phyloP scores from a whole-genome alignment of 345 rosid genomes.

The Mercurialis annua region DNA sequence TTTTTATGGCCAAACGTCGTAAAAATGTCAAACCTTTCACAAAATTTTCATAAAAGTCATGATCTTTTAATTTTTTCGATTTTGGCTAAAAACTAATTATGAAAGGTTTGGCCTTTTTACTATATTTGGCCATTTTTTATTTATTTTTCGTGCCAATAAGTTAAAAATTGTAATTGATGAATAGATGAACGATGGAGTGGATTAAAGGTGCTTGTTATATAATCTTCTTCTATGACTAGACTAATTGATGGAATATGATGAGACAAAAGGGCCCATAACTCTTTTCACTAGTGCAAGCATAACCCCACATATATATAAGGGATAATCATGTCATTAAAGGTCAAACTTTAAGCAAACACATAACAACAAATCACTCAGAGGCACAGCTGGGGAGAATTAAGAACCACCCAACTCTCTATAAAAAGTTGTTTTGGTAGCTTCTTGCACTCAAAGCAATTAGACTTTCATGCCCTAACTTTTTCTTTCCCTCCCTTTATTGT shows the following conservation, averaged over 20 bases:
- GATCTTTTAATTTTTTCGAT: no score
- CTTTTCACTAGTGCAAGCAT: conserved; percentile 68
- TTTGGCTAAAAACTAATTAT: no score
- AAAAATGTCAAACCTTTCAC: no score
- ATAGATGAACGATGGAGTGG: conserved; percentile 22
- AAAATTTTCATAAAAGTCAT: no score
- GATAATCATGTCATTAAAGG: conserved; percentile 43
- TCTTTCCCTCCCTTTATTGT: conserved; percentile 18
- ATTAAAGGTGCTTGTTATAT: conserved; percentile 2
- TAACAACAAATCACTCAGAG: conserved; percentile 40
- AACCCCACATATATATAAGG: conserved; percentile 36
- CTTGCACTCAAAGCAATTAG: conserved; percentile 66
- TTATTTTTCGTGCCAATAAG: no score
- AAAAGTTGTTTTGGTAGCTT: conserved; percentile 53
- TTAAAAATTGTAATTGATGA: conserved; percentile 30
- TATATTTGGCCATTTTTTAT: no score
- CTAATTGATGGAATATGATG: conserved; percentile 52
- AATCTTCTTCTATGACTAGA: conserved; percentile 14
- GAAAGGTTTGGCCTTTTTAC: no score
- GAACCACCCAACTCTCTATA: conserved; percentile 23
- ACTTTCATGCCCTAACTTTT: conserved; percentile 29
- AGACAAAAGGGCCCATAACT: conserved; percentile 45
- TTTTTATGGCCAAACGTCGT: no score
- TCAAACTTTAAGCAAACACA: conserved; percentile 70
- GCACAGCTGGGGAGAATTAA: conserved; percentile 38